These are phyloP conservation scores for Trichoderma harzianum DNA, from an alignment of 2,329 filamentous ascomycete species.

Conservation along the genomic window DNA sequence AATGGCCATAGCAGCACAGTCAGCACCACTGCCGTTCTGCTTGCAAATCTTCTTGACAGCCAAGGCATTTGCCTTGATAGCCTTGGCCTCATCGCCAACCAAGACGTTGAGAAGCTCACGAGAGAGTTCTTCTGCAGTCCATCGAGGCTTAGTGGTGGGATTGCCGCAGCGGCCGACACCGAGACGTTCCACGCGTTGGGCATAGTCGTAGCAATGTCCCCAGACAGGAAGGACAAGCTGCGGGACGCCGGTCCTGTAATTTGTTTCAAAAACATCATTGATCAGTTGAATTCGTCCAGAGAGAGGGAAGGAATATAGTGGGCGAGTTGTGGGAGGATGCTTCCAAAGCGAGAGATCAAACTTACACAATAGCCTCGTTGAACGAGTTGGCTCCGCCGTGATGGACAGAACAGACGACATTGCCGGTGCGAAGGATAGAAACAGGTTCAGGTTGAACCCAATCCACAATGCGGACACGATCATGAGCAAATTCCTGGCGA, in stretches of 20 bases:
- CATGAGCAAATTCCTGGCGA: constrained; percentile 26
- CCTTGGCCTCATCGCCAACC: constrained; percentile 7
- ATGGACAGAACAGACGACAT: constrained; percentile 40
- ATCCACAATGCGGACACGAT: constrained; percentile 35
- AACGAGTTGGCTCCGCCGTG: constrained; percentile 48
- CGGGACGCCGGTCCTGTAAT: constrained; percentile 40
- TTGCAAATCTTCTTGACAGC: constrained; percentile 17
- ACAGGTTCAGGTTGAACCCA: constrained; percentile 41
- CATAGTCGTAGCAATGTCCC: constrained; percentile 47
- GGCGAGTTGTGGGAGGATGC: neutral
- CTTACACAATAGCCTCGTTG: constrained; percentile 37
- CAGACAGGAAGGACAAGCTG: constrained; percentile 45
- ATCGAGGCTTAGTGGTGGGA: constrained; percentile 24
- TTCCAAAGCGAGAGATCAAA: constrained; percentile 1
- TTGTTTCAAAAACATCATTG: neutral
- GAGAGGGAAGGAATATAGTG: neutral
- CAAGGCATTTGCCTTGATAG: constrained; percentile 18
- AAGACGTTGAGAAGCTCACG: constrained; percentile 22
- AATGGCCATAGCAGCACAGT: constrained; percentile 28
- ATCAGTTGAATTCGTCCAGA: neutral
- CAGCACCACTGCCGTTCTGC: constrained; percentile 18
- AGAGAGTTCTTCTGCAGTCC: constrained; percentile 24
- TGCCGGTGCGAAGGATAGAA: constrained; percentile 35
- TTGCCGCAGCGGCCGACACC: constrained; percentile 38
- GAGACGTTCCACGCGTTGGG: constrained; percentile 41